Evolutionary conservation across 805 yeast genomes (phyloP).

Genomic region (Schwanniomyces yamadae): DNA sequence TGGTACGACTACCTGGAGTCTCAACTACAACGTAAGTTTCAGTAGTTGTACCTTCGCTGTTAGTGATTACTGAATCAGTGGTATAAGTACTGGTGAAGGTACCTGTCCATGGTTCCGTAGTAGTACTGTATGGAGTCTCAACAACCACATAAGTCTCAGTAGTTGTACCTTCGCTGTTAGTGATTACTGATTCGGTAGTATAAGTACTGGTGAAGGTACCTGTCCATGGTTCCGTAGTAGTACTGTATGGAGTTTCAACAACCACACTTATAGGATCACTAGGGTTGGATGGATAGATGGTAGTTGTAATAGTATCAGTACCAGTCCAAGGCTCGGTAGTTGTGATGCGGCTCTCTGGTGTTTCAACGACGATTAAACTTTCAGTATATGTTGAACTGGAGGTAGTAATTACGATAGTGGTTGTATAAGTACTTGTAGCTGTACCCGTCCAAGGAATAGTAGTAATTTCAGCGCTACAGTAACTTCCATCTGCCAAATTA

Average conservation of each 20-base stretch:
- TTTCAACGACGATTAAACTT: background rate
- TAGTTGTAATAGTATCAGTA: constrained; percentile 1
- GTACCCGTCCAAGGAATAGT: background rate
- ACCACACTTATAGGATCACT: background rate
- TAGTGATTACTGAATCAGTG: background rate
- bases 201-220: background rate
- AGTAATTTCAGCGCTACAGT: constrained; percentile 1
- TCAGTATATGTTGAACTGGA: background rate
- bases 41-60: too few species aligned
- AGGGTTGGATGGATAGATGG: background rate
- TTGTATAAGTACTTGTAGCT: background rate
- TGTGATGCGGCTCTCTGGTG: too few species aligned
- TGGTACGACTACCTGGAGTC: too few species aligned
- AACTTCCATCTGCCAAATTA: constrained; percentile 24
- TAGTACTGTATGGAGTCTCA: background rate
- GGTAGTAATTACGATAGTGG: background rate
- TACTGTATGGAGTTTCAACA: background rate
- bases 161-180: background rate
- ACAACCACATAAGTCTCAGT: background rate
- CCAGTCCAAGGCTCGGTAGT: constrained; percentile 1
- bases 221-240: constrained; percentile 1
- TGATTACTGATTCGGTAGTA: constrained; percentile 1
- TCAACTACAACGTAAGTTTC: too few species aligned
- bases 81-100: background rate
- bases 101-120: constrained; percentile 2